Percentiles rank a stretch among this genome's conserved stretches.
phyloP scores from a whole-genome alignment of 1,284 basidiomycete species.

The Hortiboletus rubellus region DNA sequence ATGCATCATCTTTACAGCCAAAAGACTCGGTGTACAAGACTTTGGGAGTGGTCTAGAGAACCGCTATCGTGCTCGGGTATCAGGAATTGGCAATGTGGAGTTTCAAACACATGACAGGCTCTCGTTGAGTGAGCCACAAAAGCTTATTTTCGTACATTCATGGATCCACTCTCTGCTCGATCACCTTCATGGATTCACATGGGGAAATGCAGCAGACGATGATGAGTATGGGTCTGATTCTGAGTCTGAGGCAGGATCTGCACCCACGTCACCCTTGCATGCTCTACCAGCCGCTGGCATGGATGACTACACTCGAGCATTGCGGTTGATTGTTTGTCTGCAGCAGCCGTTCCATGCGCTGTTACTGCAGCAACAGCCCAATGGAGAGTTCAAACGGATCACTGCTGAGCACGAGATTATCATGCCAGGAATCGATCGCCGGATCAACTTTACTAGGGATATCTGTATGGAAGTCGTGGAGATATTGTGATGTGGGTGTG shows the following conservation, averaged over 20 bases:
- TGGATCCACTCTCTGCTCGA: neutral
- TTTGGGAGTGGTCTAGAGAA: neutral
- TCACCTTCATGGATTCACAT: neutral
- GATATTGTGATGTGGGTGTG: too few relatives aligned
- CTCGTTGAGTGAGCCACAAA: neutral
- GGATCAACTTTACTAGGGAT: neutral
- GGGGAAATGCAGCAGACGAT: neutral
- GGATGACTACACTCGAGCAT: neutral
- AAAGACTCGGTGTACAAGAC: neutral
- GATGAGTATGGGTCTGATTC: neutral
- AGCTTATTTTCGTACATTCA: neutral
- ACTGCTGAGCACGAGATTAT: neutral
- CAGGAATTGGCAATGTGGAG: neutral
- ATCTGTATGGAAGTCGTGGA: too few relatives aligned
- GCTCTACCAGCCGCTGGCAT: neutral
- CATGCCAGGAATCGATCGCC: neutral
- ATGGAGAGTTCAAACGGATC: slow-evolving; percentile 1
- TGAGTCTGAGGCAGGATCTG: neutral
- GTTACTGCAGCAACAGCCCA: slow-evolving; percentile 4
- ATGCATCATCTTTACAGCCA: neutral
- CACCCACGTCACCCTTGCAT: neutral
- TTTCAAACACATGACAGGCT: neutral
- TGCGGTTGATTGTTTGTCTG: neutral
- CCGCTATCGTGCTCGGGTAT: neutral
- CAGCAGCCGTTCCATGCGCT: neutral